Conservation (phyloP, 768 basidiomycete genomes). For the Serendipita sp. region DNA sequence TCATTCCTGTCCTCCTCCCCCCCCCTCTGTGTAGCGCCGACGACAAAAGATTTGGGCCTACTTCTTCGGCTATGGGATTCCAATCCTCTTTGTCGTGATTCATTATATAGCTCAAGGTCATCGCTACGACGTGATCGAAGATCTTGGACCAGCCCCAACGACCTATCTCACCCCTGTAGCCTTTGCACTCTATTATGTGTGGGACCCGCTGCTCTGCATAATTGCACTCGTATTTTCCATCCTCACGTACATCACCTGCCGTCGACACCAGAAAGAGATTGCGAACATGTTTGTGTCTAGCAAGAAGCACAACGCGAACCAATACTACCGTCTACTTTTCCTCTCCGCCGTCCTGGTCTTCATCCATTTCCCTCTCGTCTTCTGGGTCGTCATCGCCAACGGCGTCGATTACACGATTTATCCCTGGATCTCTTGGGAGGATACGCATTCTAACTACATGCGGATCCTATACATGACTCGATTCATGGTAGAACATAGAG, state of each 20-base stretch:
- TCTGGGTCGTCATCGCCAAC: neutral
- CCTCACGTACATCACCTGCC: neutral
- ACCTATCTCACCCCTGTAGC: constrained; percentile 33
- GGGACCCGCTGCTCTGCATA: neutral
- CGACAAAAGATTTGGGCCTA: neutral
- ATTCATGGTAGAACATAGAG: neutral
- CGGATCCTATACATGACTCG: neutral
- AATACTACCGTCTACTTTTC: neutral
- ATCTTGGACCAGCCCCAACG: constrained; percentile 39
- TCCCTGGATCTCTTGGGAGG: constrained; percentile 30
- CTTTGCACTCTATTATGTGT: constrained; percentile 27
- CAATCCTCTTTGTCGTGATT: neutral
- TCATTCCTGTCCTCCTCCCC: neutral
- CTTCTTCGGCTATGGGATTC: neutral
- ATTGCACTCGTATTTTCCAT: neutral
- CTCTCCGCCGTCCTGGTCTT: neutral
- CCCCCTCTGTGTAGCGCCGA: neutral
- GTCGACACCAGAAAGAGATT: neutral
- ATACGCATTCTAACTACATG: constrained; percentile 31
- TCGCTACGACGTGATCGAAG: constrained; percentile 42
- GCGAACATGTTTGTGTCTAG: neutral
- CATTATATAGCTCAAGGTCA: constrained; percentile 41
- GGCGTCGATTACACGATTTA: constrained; percentile 9
- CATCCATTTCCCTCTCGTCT: neutral
- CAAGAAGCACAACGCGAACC: neutral